A percentile compares a stretch with the other conserved stretches of the same genome.
These are phyloP conservation scores for Draba incana DNA, from an alignment of 345 rosid genomes.

Conservation along the genomic window DNA sequence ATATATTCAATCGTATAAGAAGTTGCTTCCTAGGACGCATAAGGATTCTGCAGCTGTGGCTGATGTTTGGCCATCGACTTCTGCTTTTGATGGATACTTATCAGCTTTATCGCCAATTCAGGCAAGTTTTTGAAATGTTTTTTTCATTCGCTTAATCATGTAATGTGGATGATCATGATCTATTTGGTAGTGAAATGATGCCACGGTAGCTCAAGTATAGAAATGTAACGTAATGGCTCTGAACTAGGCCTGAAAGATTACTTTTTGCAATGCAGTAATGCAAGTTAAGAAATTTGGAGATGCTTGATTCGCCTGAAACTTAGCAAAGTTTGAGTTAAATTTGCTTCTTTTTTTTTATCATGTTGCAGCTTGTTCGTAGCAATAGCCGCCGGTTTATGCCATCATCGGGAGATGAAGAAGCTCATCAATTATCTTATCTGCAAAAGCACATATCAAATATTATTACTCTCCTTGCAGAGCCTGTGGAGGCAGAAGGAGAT, in stretches of 20 bases:
- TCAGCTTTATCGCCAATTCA: constrained; percentile 96
- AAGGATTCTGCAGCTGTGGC: constrained; percentile 93
- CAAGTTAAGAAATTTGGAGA: neutral
- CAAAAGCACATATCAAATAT: constrained; percentile 91
- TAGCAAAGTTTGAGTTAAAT: constrained; percentile 1
- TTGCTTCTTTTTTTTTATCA: constrained; percentile 30
- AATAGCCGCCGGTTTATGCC: constrained; percentile 94
- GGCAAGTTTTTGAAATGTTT: constrained; percentile 43
- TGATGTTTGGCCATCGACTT: constrained; percentile 98
- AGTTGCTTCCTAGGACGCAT: constrained; percentile 79
- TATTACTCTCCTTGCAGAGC: constrained; percentile 80
- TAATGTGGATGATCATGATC: constrained; percentile 30
- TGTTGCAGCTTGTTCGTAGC: constrained; percentile 90
- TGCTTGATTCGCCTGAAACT: neutral
- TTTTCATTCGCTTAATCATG: neutral
- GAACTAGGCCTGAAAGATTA: neutral
- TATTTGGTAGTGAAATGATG: neutral
- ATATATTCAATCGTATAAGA: constrained; percentile 94
- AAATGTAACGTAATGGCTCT: neutral
- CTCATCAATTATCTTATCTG: constrained; percentile 91
- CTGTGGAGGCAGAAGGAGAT: constrained; percentile 79
- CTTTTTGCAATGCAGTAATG: neutral
- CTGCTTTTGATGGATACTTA: constrained; percentile 94
- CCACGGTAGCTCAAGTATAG: neutral
- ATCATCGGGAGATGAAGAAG: constrained; percentile 94